Conservation (phyloP, 805 yeast genomes). For the Suhomyces vadensis region DNA sequence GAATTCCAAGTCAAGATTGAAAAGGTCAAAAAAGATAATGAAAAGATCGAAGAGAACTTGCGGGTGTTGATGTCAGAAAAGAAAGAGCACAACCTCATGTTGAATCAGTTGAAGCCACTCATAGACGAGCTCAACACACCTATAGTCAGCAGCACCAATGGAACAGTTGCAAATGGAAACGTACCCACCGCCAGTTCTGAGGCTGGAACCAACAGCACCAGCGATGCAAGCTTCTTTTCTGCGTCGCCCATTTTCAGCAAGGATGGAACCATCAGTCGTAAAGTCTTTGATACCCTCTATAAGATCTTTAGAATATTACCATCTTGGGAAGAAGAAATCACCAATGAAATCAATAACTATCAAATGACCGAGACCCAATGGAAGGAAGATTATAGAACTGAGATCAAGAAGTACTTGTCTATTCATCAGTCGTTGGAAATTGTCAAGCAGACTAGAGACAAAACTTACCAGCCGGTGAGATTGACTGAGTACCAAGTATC, state of each 20-base stretch:
- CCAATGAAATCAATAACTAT: slow-evolving; percentile 25
- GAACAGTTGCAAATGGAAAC: not conserved
- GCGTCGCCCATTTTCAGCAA: slow-evolving; percentile 24
- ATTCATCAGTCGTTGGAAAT: slow-evolving; percentile 30
- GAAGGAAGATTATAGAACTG: slow-evolving; percentile 29
- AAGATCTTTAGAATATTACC: slow-evolving; percentile 31
- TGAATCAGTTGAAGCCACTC: slow-evolving; percentile 25
- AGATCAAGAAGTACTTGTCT: slow-evolving; percentile 30
- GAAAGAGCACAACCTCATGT: slow-evolving; percentile 18
- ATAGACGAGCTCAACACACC: slow-evolving; percentile 23
- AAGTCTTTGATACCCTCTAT: slow-evolving; percentile 26
- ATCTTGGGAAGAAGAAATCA: slow-evolving; percentile 35
- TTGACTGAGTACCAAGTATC: slow-evolving; percentile 39
- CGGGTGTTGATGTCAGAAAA: slow-evolving; percentile 24
- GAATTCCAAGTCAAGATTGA: slow-evolving; percentile 17
- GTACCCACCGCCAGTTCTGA: no score
- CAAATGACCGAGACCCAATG: slow-evolving; percentile 32
- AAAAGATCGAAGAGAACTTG: slow-evolving; percentile 27
- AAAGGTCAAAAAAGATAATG: slow-evolving; percentile 21
- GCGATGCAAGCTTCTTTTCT: not conserved
- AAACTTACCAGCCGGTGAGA: slow-evolving; percentile 31
- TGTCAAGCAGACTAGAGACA: slow-evolving; percentile 24
- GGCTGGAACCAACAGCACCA: not conserved
- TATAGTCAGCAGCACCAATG: not conserved
- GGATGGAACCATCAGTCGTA: slow-evolving; percentile 30